Conservation (phyloP, 495 filamentous ascomycete species). For the Aspergillus heteromorphus region DNA sequence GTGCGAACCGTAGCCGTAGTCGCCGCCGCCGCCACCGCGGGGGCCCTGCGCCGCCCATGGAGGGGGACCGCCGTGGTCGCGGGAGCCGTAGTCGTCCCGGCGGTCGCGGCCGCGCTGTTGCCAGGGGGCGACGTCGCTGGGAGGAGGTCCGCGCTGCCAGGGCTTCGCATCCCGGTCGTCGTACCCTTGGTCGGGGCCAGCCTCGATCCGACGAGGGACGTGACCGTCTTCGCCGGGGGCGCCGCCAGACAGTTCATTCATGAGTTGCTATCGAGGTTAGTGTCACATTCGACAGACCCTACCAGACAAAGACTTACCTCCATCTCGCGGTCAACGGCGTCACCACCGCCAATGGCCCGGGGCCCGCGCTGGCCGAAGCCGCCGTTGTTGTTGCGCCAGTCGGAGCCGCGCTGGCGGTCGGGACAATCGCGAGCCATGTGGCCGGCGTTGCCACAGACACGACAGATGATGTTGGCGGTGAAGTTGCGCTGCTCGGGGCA, state of each 20-base stretch:
- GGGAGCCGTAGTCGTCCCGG: slow-evolving; percentile 47
- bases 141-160: slow-evolving; percentile 76
- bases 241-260: slow-evolving; percentile 90
- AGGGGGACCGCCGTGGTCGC: slow-evolving; percentile 40
- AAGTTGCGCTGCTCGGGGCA: slow-evolving; percentile 97
- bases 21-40: slow-evolving; percentile 35
- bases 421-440: slow-evolving; percentile 94
- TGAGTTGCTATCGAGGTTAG: slow-evolving; percentile 71
- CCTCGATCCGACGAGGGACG: slow-evolving; percentile 79
- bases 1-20: slow-evolving; percentile 43
- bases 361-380: slow-evolving; percentile 36
- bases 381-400: slow-evolving; percentile 77
- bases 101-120: slow-evolving; percentile 57
- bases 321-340: slow-evolving; percentile 90
- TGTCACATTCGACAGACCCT: neutral
- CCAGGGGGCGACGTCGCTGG: slow-evolving; percentile 80
- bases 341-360: slow-evolving; percentile 67
- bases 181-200: slow-evolving; percentile 58
- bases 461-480: slow-evolving; percentile 98
- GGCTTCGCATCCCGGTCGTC: slow-evolving; percentile 65
- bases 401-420: slow-evolving; percentile 80
- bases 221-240: slow-evolving; percentile 56
- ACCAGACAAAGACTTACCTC: slow-evolving; percentile 63
- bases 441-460: slow-evolving; percentile 91
- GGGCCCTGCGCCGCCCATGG: slow-evolving; percentile 51